These are phyloP conservation scores for Peronospora farinosa DNA, from an alignment of 352 stramenopile genomes.

Conservation along the genomic window DNA sequence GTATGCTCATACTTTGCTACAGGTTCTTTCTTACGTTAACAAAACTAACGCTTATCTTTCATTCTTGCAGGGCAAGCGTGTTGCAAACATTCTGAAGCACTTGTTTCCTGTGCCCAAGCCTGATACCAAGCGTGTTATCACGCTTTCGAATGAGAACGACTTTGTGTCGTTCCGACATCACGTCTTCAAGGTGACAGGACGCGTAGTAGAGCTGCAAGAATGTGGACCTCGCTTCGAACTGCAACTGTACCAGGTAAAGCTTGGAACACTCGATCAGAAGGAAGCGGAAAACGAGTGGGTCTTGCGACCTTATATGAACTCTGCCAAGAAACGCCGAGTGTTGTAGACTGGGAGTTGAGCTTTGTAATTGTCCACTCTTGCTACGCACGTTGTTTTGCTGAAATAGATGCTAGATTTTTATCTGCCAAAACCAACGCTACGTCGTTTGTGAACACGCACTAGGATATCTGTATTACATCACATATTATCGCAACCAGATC, in stretches of 20 bases:
- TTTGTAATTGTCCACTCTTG: neutral
- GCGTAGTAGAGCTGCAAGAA: conserved; percentile 93
- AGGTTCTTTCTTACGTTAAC: neutral
- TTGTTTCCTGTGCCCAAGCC: conserved; percentile 96
- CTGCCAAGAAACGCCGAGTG: conserved; percentile 93
- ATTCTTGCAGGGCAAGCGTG: conserved; percentile 80
- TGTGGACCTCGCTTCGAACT: conserved; percentile 97
- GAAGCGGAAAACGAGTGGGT: conserved; percentile 99
- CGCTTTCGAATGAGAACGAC: conserved; percentile 97
- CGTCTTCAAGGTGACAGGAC: conserved; percentile 93
- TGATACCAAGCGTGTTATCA: conserved; percentile 96
- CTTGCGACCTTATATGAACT: conserved; percentile 99
- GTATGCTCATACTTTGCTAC: conserved; percentile 10
- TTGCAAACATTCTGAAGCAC: conserved; percentile 98
- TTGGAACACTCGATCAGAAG: conserved; percentile 98
- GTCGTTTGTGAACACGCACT: neutral
- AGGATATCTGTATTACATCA: neutral
- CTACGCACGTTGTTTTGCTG: conserved; percentile 16
- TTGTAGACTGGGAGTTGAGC: conserved; percentile 44
- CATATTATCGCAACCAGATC: neutral
- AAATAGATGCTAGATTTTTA: conserved; percentile 39
- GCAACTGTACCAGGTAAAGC: conserved; percentile 95
- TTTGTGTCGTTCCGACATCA: conserved; percentile 99
- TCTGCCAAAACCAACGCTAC: conserved; percentile 5
- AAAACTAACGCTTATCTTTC: neutral